phyloP scores from a whole-genome alignment of 164 flowering plant species.

The Tetracentron sinense region DNA sequence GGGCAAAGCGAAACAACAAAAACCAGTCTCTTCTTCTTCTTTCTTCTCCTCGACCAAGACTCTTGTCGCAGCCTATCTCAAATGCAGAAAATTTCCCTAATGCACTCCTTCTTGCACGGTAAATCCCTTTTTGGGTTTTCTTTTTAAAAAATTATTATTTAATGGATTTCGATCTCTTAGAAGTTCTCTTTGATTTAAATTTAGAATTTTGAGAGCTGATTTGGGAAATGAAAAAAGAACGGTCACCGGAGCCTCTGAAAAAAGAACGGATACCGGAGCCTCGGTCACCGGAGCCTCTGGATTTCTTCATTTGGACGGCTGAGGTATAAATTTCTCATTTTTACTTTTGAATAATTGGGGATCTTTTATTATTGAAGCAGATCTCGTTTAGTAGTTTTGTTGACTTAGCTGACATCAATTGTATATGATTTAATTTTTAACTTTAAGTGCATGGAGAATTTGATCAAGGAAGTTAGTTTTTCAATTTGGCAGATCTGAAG shows the following conservation, averaged over 20 bases:
- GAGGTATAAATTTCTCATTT: conserved; percentile 44
- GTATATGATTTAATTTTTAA: conserved; percentile 6
- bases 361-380: not conserved
- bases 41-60: not conserved
- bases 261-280: conserved; percentile 71
- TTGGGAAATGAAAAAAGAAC: conserved; percentile 53
- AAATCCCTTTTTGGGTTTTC: not conserved
- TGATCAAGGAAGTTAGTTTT: not conserved
- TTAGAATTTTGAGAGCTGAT: conserved; percentile 13
- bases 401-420: not conserved
- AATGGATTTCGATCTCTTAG: not conserved
- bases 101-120: conserved; percentile 4
- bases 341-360: not conserved
- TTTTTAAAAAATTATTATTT: not conserved
- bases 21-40: not conserved
- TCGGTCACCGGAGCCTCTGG: conserved; percentile 87
- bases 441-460: conserved; percentile 6
- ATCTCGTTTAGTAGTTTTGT: not conserved
- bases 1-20: not conserved
- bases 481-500: conserved; percentile 9
- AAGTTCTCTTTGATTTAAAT: not conserved
- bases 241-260: conserved; percentile 86
- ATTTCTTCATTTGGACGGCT: conserved; percentile 93
- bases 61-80: not conserved
- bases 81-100: conserved; percentile 5